Conservation (phyloP, 306 rosid genomes). For the Benincasa hispida region DNA sequence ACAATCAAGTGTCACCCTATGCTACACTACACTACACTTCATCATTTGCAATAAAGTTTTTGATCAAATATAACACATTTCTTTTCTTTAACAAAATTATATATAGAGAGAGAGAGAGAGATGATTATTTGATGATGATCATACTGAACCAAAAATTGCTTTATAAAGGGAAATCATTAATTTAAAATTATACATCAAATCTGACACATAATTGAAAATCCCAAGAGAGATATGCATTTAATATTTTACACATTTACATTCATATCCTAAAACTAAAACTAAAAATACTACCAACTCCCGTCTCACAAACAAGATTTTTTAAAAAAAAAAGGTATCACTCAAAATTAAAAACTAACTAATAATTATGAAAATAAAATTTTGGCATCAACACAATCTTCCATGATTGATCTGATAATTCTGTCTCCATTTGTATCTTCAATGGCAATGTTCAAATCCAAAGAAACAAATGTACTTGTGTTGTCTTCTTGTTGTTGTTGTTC, state of each 20-base stretch:
- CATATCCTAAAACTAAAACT: neutral
- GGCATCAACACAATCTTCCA: slow-evolving; percentile 58
- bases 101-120: too few relatives aligned
- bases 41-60: neutral
- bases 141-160: neutral
- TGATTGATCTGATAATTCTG: slow-evolving; percentile 9
- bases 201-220: neutral
- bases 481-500: slow-evolving; percentile 1
- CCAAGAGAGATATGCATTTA: slow-evolving; percentile 7
- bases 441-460: slow-evolving; percentile 53
- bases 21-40: neutral
- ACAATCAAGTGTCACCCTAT: neutral
- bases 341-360: neutral
- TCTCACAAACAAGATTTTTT: neutral
- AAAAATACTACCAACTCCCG: neutral
- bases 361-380: slow-evolving; percentile 26
- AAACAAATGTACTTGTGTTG: too few relatives aligned
- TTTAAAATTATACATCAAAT: neutral
- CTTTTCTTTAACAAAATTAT: neutral
- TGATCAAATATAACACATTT: neutral
- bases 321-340: slow-evolving; percentile 15
- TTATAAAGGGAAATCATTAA: neutral
- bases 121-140: neutral
- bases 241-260: slow-evolving; percentile 5
- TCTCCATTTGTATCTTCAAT: slow-evolving; percentile 25